Conservation (phyloP, 352 stramenopile species). For the Globisporangium nodosum region DNA sequence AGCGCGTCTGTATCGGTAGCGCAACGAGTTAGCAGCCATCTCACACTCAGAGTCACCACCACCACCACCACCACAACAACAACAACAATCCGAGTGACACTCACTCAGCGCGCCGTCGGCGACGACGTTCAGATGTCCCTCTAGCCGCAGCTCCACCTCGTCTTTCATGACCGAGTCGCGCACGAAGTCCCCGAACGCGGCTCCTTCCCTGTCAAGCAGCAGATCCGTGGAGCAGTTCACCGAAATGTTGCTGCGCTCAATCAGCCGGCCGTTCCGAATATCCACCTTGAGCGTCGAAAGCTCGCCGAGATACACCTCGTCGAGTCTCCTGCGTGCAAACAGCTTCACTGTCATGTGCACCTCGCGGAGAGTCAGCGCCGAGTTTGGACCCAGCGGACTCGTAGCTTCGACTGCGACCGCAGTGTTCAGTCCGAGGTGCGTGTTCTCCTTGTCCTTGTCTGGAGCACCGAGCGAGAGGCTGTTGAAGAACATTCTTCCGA, state of each 20-base stretch:
- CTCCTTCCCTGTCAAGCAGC: constrained; percentile 31
- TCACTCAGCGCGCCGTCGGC: constrained; percentile 60
- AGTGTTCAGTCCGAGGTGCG: constrained; percentile 37
- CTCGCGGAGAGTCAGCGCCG: constrained; percentile 39
- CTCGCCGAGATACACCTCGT: constrained; percentile 36
- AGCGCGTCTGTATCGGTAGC: constrained; percentile 27
- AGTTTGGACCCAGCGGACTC: constrained; percentile 58
- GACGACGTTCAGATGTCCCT: constrained; percentile 54
- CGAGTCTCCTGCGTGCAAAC: constrained; percentile 15
- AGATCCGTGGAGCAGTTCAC: constrained; percentile 54
- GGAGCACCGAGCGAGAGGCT: constrained; percentile 48
- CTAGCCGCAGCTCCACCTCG: constrained; percentile 37
- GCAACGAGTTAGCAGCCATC: constrained; percentile 2
- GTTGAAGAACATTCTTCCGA: constrained; percentile 63
- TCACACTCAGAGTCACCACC: neutral
- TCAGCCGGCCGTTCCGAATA: constrained; percentile 46
- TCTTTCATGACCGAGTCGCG: constrained; percentile 50
- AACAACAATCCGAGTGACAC: constrained; percentile 1
- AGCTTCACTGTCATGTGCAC: constrained; percentile 61
- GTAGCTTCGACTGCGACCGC: constrained; percentile 58
- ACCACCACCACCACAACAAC: neutral
- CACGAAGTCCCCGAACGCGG: constrained; percentile 61
- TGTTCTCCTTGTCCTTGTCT: constrained; percentile 33
- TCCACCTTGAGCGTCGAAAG: constrained; percentile 47
- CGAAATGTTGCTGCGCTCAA: constrained; percentile 64